Percentiles rank a stretch among this genome's conserved stretches.
phyloP scores from a whole-genome alignment of 23 red algal genomes.

The Gracilaria domingensis region DNA sequence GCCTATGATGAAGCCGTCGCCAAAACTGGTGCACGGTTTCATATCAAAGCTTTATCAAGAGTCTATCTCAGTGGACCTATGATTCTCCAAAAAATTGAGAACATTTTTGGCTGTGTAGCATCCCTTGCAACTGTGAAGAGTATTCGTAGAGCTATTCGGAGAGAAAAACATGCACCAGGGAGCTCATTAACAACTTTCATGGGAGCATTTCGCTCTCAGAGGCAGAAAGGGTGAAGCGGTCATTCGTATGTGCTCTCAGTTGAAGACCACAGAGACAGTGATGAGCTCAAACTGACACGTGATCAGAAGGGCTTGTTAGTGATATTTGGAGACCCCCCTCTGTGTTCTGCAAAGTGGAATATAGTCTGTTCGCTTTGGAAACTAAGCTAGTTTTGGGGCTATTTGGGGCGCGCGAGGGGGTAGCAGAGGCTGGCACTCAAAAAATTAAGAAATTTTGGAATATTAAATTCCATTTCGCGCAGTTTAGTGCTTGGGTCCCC shows the following conservation, averaged over 20 bases:
- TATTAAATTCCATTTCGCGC: too few relatives aligned
- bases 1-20: background rate
- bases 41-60: background rate
- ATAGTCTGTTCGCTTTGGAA: too few relatives aligned
- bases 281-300: background rate
- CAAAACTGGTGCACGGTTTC: background rate
- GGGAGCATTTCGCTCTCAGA: background rate
- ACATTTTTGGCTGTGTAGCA: background rate
- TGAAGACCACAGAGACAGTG: background rate
- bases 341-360: too few relatives aligned
- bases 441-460: too few relatives aligned
- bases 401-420: too few relatives aligned
- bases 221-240: background rate
- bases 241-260: background rate
- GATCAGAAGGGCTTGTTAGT: slow-evolving; percentile 7
- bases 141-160: background rate
- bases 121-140: background rate
- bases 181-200: background rate
- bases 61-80: background rate
- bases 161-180: background rate
- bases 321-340: background rate
- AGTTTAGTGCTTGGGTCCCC: too few relatives aligned
- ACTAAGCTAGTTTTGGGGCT: too few relatives aligned
- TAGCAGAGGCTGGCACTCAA: too few relatives aligned
- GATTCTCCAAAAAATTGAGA: background rate